Percentiles rank a stretch among this genome's conserved stretches.
phyloP scores from a whole-genome alignment of 2,329 filamentous ascomycete genomes.

The Hymenoscyphus salicellus region DNA sequence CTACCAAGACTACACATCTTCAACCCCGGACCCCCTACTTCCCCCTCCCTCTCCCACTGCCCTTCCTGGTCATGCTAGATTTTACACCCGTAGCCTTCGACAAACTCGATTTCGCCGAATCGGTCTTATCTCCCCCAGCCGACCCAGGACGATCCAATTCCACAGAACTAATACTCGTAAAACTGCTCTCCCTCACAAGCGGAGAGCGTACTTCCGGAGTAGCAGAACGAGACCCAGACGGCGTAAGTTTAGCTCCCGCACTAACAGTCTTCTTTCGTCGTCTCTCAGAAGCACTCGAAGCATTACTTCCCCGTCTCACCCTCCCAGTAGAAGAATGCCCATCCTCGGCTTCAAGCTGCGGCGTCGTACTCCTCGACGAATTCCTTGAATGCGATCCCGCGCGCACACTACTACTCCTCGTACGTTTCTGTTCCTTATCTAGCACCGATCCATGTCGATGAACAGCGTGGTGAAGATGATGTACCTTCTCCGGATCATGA shows the following conservation, averaged over 20 bases:
- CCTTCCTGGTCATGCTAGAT: neutral
- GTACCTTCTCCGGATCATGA: conserved; percentile 34
- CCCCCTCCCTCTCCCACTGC: neutral
- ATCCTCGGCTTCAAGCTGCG: conserved; percentile 34
- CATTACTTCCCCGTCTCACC: conserved; percentile 31
- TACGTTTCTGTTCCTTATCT: conserved; percentile 33
- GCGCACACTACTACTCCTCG: conserved; percentile 32
- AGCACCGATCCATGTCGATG: conserved; percentile 26
- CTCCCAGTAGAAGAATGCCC: conserved; percentile 21
- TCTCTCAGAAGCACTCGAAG: conserved; percentile 31
- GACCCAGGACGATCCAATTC: conserved; percentile 18
- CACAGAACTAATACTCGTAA: conserved; percentile 32
- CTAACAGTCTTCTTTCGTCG: conserved; percentile 30
- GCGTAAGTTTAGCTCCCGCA: conserved; percentile 26
- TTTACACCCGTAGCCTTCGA: neutral
- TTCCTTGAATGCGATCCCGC: conserved; percentile 35
- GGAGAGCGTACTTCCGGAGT: conserved; percentile 35
- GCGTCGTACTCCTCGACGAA: conserved; percentile 38
- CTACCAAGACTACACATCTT: neutral
- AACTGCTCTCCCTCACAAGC: conserved; percentile 33
- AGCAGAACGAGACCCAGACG: conserved; percentile 29
- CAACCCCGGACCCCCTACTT: neutral
- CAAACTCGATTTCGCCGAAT: neutral
- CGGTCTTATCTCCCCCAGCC: conserved; percentile 2
- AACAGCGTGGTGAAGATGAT: conserved; percentile 26